A percentile compares a stretch with the other conserved stretches of the same genome.
Evolutionary conservation across 441 rosid genomes (phyloP).

Genomic region (Gossypium davidsonii): DNA sequence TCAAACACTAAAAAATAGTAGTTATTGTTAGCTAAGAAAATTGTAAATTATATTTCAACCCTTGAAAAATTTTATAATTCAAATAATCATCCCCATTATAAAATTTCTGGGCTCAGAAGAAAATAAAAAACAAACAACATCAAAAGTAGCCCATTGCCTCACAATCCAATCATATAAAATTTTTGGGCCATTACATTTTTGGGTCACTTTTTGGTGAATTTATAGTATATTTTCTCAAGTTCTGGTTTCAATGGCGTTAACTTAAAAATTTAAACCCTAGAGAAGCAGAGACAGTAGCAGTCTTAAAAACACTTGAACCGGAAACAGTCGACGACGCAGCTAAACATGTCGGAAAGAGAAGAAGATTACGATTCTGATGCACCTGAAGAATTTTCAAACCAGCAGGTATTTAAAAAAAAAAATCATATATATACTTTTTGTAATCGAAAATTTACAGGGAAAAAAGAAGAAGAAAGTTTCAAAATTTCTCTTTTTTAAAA

Average conservation of each 20-base stretch:
- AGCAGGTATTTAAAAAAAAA: slow-evolving; percentile 45
- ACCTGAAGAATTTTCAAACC: slow-evolving; percentile 75
- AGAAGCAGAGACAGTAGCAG: background rate
- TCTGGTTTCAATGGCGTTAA: background rate
- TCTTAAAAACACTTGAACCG: background rate
- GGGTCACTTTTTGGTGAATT: background rate
- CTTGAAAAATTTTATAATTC: too few relatives aligned
- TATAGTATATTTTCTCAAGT: background rate
- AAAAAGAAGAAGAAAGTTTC: background rate
- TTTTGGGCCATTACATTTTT: background rate
- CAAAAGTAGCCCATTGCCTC: background rate
- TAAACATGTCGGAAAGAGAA: slow-evolving; percentile 34
- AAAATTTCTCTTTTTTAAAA: background rate
- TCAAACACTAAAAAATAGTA: too few relatives aligned
- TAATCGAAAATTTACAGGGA: background rate
- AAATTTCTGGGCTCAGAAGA: background rate
- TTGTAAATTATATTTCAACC: too few relatives aligned
- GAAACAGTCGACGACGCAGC: background rate
- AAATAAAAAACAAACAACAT: background rate
- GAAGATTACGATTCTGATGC: slow-evolving; percentile 56
- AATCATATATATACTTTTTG: background rate
- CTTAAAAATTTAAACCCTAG: background rate
- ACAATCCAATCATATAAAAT: background rate
- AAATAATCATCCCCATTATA: too few relatives aligned
- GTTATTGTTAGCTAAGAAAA: too few relatives aligned